phyloP scores from a whole-genome alignment of 805 yeast species.

The Naumovozyma baii region DNA sequence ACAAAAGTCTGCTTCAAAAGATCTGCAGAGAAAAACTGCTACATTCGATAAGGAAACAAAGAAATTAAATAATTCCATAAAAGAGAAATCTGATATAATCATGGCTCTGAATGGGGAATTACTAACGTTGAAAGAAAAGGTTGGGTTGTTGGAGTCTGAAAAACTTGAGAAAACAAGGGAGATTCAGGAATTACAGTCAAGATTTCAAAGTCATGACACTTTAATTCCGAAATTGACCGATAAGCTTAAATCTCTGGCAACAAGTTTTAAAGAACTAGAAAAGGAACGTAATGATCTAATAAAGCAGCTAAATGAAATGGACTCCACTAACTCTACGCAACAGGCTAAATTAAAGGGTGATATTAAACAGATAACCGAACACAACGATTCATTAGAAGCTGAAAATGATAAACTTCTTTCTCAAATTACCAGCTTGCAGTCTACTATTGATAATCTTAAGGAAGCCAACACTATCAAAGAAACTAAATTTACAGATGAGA shows the following conservation, averaged over 20 bases:
- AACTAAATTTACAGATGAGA: slow-evolving; percentile 4
- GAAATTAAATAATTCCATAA: slow-evolving; percentile 9
- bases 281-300: slow-evolving; percentile 17
- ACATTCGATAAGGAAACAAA: slow-evolving; percentile 17
- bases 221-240: slow-evolving; percentile 37
- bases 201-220: slow-evolving; percentile 25
- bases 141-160: slow-evolving; percentile 16
- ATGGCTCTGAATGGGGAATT: slow-evolving; percentile 9
- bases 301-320: slow-evolving; percentile 3
- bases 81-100: slow-evolving; percentile 8
- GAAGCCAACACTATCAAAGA: not conserved
- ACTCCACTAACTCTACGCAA: not conserved
- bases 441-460: not conserved
- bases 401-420: not conserved
- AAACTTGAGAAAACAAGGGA: slow-evolving; percentile 19
- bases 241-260: slow-evolving; percentile 37
- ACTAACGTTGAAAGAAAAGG: not conserved
- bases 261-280: slow-evolving; percentile 23
- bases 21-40: slow-evolving; percentile 30
- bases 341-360: slow-evolving; percentile 3
- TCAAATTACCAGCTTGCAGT: not conserved
- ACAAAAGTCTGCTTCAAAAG: slow-evolving; percentile 36
- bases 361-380: not conserved
- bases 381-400: not conserved
- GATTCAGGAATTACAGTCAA: slow-evolving; percentile 18